phyloP scores from a whole-genome alignment of 768 basidiomycete genomes.

The Clathrus columnatus region DNA sequence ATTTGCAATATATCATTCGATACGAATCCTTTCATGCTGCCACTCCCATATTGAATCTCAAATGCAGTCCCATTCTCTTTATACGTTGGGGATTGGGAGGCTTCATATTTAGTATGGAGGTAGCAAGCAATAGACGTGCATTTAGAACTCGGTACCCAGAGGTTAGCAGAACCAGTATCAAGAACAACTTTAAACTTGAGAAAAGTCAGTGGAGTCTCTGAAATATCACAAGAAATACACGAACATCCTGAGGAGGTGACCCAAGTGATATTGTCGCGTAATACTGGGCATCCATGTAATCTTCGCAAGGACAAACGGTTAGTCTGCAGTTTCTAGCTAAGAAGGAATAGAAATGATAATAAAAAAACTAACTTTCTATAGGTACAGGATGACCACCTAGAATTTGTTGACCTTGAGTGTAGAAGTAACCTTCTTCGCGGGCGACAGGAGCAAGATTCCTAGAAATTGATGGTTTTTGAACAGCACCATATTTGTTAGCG shows the following conservation, averaged over 20 bases:
- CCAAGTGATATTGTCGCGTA: slow-evolving; percentile 83
- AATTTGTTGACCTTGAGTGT: slow-evolving; percentile 59
- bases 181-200: slow-evolving; percentile 85
- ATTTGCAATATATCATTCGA: slow-evolving; percentile 75
- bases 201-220: neutral
- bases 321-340: slow-evolving; percentile 8
- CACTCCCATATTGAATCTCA: slow-evolving; percentile 89
- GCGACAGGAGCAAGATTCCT: neutral
- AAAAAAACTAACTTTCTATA: slow-evolving; percentile 63
- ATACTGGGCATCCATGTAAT: slow-evolving; percentile 98
- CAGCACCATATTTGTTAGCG: slow-evolving; percentile 85
- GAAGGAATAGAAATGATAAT: neutral
- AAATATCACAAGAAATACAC: slow-evolving; percentile 19
- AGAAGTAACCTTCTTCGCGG: slow-evolving; percentile 52
- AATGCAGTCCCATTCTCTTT: slow-evolving; percentile 85
- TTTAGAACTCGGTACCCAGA: slow-evolving; percentile 81
- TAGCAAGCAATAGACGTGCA: slow-evolving; percentile 91
- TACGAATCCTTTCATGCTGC: slow-evolving; percentile 94
- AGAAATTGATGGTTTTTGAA: slow-evolving; percentile 54
- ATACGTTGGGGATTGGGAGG: slow-evolving; percentile 69
- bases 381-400: slow-evolving; percentile 82
- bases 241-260: slow-evolving; percentile 69
- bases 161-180: slow-evolving; percentile 88
- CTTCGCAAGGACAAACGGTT: slow-evolving; percentile 30
- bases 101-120: slow-evolving; percentile 90